Evolutionary conservation across 441 rosid genomes (phyloP).

Genomic region (Pelargonium citronellum): DNA sequence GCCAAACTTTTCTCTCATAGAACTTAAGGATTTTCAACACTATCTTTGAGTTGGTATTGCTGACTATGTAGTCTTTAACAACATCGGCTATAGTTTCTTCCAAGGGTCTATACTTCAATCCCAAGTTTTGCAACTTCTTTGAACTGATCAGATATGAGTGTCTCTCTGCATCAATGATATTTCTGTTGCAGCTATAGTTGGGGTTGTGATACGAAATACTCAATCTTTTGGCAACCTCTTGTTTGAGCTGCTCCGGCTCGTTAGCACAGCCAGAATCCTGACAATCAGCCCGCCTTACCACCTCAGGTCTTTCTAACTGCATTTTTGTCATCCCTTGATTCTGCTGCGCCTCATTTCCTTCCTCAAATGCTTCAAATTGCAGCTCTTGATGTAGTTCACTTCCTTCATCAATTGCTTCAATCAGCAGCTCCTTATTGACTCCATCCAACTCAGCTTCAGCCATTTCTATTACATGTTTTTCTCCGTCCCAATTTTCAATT

Average conservation of each 20-base stretch:
- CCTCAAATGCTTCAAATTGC: too few relatives aligned
- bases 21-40: too few relatives aligned
- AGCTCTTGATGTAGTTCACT: too few relatives aligned
- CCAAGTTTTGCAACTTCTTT: constrained; percentile 37
- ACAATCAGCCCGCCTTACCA: background rate
- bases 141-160: constrained; percentile 25
- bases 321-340: background rate
- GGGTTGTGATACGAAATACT: background rate
- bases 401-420: too few relatives aligned
- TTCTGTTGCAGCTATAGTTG: constrained; percentile 33
- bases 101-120: constrained; percentile 40
- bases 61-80: constrained; percentile 33
- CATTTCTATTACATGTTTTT: background rate
- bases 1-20: too few relatives aligned
- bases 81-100: constrained; percentile 32
- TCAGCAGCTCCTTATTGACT: too few relatives aligned
- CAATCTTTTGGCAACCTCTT: background rate
- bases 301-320: too few relatives aligned
- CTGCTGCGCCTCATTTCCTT: background rate
- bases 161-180: constrained; percentile 18
- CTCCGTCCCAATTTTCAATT: background rate
- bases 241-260: background rate
- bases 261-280: background rate
- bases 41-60: too few relatives aligned
- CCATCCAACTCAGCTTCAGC: background rate